Percentiles rank a stretch among this genome's conserved stretches.
These are phyloP conservation scores for Physcomitrium patens DNA, from an alignment of 225 moss, liverwort and hornwort genomes.

Conservation along the genomic window DNA sequence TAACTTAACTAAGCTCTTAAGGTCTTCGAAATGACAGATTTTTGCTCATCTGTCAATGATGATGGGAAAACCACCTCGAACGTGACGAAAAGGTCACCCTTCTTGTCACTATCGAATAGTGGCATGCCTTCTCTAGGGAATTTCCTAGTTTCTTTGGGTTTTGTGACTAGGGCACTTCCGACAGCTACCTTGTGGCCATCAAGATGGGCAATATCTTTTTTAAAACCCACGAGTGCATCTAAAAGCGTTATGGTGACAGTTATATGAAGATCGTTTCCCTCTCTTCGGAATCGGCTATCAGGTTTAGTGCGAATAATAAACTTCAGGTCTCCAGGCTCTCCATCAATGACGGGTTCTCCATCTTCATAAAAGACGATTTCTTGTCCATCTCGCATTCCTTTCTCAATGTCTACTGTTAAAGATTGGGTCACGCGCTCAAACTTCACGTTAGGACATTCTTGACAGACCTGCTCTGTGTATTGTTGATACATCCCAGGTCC, in stretches of 20 bases:
- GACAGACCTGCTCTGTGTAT: constrained; percentile 68
- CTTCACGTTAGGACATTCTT: constrained; percentile 75
- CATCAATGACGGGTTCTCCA: constrained; percentile 86
- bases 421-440: constrained; percentile 64
- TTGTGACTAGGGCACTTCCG: constrained; percentile 72
- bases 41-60: constrained; percentile 74
- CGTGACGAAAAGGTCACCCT: constrained; percentile 84
- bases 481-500: constrained; percentile 80
- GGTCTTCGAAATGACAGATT: constrained; percentile 61
- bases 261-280: constrained; percentile 68
- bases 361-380: constrained; percentile 93
- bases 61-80: constrained; percentile 87
- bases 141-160: constrained; percentile 76
- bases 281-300: constrained; percentile 68
- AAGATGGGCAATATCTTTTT: constrained; percentile 74
- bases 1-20: constrained; percentile 41
- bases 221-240: constrained; percentile 90
- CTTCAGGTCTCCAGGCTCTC: constrained; percentile 90
- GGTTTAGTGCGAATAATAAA: constrained; percentile 65
- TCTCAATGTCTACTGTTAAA: constrained; percentile 82
- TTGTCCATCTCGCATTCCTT: constrained; percentile 89
- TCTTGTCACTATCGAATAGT: constrained; percentile 75
- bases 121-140: constrained; percentile 90
- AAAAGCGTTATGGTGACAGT: constrained; percentile 77
- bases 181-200: constrained; percentile 82